Evolutionary conservation across 2,329 filamentous ascomycete species (phyloP).

Genomic region (Fusarium pseudoanthophilum): DNA sequence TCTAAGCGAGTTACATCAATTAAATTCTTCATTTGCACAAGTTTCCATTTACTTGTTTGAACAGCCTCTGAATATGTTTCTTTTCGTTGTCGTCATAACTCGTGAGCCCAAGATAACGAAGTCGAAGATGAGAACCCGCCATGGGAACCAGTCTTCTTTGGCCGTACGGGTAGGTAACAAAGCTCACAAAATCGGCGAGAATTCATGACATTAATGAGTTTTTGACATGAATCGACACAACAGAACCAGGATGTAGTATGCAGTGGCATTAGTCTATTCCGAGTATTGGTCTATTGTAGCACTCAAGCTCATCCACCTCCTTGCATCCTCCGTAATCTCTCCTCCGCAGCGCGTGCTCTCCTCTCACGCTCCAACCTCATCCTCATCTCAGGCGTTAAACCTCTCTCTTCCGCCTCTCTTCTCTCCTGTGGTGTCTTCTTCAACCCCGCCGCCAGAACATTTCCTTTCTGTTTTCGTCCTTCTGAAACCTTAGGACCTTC

Average conservation of each 20-base stretch:
- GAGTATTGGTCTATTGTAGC: not conserved
- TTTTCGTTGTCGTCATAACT: fast-evolving
- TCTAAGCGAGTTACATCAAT: not conserved
- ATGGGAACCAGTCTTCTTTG: not conserved
- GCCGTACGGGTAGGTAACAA: no score
- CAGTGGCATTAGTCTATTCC: not conserved
- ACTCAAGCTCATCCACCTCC: slow-evolving; percentile 28
- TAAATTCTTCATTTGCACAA: not conserved
- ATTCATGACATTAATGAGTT: fast-evolving
- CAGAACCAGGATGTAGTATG: not conserved
- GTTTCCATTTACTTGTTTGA: not conserved
- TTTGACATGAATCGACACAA: not conserved
- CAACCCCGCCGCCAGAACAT: slow-evolving; percentile 62
- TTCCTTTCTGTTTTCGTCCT: slow-evolving; percentile 61
- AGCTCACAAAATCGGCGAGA: no score
- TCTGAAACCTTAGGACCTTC: slow-evolving; percentile 70
- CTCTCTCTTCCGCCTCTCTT: slow-evolving; percentile 84
- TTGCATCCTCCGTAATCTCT: slow-evolving; percentile 76
- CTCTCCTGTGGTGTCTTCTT: slow-evolving; percentile 82
- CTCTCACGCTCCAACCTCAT: slow-evolving; percentile 87
- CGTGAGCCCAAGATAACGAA: not conserved
- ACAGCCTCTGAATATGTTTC: fast-evolving
- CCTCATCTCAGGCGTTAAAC: slow-evolving; percentile 88
- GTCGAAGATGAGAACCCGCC: not conserved
- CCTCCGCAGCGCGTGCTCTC: slow-evolving; percentile 90